Percentiles rank a stretch among this genome's conserved stretches.
phyloP scores from a whole-genome alignment of 2,329 filamentous ascomycete species.

The Fusarium algeriense region DNA sequence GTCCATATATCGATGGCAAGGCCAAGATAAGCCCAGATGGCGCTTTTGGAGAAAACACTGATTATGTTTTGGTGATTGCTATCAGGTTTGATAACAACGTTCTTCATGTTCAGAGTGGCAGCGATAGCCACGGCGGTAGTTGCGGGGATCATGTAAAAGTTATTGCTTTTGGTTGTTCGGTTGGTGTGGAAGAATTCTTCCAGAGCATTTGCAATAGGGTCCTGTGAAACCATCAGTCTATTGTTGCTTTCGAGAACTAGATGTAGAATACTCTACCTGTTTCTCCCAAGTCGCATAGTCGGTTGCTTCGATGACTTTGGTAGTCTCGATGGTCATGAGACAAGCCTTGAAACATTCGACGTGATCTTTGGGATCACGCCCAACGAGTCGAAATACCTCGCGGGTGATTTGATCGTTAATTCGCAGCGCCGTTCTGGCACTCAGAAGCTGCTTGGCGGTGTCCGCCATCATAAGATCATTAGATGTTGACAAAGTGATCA shows the following conservation, averaged over 20 bases:
- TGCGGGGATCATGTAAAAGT: constrained; percentile 1
- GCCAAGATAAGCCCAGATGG: constrained; percentile 8
- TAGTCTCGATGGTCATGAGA: background rate
- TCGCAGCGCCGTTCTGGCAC: background rate
- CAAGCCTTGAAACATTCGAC: constrained; percentile 8
- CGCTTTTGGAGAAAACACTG: background rate
- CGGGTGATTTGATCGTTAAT: background rate
- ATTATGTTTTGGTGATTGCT: background rate
- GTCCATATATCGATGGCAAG: constrained; percentile 4
- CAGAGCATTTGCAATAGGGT: background rate
- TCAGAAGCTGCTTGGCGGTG: background rate
- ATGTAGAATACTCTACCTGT: background rate
- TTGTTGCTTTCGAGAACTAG: background rate
- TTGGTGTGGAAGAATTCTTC: background rate
- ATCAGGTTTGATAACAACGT: background rate
- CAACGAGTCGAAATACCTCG: constrained; percentile 11
- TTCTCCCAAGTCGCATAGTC: constrained; percentile 5
- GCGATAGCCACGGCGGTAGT: constrained; percentile 10
- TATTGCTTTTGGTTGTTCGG: background rate
- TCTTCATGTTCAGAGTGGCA: background rate
- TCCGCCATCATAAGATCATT: background rate
- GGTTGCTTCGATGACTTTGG: constrained; percentile 4
- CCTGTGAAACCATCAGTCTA: background rate
- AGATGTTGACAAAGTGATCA: background rate
- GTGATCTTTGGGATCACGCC: background rate